phyloP scores from a whole-genome alignment of 768 basidiomycete genomes.

The Termitomyces sp. region DNA sequence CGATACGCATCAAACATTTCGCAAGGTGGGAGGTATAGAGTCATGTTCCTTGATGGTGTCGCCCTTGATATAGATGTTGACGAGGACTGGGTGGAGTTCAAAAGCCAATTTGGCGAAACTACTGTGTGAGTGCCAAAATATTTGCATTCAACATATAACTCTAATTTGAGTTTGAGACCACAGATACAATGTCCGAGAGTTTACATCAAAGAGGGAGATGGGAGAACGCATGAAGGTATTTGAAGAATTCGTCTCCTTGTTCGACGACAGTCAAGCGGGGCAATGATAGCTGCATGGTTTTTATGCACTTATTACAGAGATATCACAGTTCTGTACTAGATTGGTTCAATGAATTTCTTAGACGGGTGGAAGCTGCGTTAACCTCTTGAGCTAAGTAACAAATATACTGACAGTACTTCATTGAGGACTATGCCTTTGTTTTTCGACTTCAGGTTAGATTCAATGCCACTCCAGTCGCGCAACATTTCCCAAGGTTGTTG shows the following conservation, averaged over 20 bases:
- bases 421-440: no score
- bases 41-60: slow-evolving; percentile 38
- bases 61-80: slow-evolving; percentile 36
- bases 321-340: background rate
- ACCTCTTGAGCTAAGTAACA: background rate
- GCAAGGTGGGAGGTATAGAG: slow-evolving; percentile 35
- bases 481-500: no score
- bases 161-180: background rate
- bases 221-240: slow-evolving; percentile 37
- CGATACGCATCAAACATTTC: slow-evolving; percentile 29
- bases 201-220: slow-evolving; percentile 23
- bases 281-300: background rate
- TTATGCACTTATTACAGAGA: background rate
- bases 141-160: background rate
- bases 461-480: no score
- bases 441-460: no score
- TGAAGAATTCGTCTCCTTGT: slow-evolving; percentile 34
- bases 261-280: slow-evolving; percentile 22
- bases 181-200: slow-evolving; percentile 30
- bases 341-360: background rate
- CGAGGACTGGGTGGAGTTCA: slow-evolving; percentile 34
- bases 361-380: no score
- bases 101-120: slow-evolving; percentile 19
- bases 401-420: no score
- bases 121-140: slow-evolving; percentile 19